These are phyloP conservation scores for Persicaria maculosa DNA, from an alignment of 148 eudicot species.

Conservation along the genomic window DNA sequence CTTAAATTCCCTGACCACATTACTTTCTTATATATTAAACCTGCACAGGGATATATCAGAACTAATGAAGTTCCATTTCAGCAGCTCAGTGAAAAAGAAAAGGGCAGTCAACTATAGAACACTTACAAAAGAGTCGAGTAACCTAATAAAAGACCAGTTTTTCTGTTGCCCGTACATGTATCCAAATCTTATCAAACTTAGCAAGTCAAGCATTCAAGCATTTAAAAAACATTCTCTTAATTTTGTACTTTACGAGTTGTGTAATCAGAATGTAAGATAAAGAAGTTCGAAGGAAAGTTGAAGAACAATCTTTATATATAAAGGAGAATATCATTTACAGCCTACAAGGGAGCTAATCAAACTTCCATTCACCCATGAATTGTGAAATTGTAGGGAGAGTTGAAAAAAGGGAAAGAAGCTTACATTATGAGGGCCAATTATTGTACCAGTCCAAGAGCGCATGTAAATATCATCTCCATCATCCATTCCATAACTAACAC, in stretches of 20 bases:
- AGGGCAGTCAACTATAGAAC: not conserved
- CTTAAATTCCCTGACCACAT: not conserved
- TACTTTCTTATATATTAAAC: not conserved
- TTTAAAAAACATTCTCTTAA: not conserved
- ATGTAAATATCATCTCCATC: conserved; percentile 57
- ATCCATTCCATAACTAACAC: conserved; percentile 62
- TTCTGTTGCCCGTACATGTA: no score
- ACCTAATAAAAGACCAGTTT: not conserved
- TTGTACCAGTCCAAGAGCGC: conserved; percentile 62
- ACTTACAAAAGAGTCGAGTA: not conserved
- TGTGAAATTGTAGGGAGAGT: not conserved
- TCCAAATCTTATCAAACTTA: no score
- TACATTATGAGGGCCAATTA: conserved; percentile 54
- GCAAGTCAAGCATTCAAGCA: not conserved
- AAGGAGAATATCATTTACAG: not conserved
- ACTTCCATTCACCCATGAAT: not conserved
- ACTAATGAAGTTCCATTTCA: not conserved
- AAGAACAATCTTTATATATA: not conserved
- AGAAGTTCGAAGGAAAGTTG: not conserved
- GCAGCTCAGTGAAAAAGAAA: not conserved
- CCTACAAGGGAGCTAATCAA: not conserved
- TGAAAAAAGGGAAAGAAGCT: conserved; percentile 13
- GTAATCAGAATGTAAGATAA: not conserved
- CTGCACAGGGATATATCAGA: not conserved
- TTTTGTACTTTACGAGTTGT: not conserved